Evolutionary conservation across 768 basidiomycete genomes (phyloP).

Genomic region (Chalciporus pseudorubinellus): DNA sequence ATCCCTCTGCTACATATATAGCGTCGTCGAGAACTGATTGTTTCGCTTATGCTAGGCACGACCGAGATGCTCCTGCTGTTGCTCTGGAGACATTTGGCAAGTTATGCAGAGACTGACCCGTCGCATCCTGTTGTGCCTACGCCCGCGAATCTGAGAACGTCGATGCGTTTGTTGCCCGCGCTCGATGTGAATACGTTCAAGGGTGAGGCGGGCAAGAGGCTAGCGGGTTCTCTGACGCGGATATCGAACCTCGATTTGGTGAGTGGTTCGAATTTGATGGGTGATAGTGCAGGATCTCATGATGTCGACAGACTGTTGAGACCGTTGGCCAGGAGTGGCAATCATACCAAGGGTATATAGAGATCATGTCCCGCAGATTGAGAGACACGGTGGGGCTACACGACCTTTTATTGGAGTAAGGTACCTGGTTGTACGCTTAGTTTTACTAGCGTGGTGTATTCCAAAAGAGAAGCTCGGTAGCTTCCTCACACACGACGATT

Average conservation of each 20-base stretch:
- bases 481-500: background rate
- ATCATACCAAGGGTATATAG: constrained; percentile 66
- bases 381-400: constrained; percentile 61
- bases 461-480: background rate
- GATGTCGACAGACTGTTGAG: constrained; percentile 39
- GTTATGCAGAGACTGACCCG: constrained; percentile 47
- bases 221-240: constrained; percentile 54
- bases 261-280: constrained; percentile 17
- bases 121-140: constrained; percentile 5
- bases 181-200: constrained; percentile 60
- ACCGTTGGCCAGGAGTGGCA: constrained; percentile 53
- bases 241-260: constrained; percentile 54
- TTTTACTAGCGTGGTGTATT: background rate
- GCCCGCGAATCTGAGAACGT: constrained; percentile 38
- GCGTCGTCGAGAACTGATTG: background rate
- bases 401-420: constrained; percentile 31
- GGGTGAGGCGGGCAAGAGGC: constrained; percentile 50
- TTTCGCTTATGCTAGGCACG: constrained; percentile 43
- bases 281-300: constrained; percentile 13
- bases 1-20: constrained; percentile 19
- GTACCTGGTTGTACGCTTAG: background rate
- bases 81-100: constrained; percentile 75
- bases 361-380: constrained; percentile 72
- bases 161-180: constrained; percentile 55
- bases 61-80: constrained; percentile 78